Base-by-base conservation (phyloP, 345 rosid species). In the Turritis glabra region DNA sequence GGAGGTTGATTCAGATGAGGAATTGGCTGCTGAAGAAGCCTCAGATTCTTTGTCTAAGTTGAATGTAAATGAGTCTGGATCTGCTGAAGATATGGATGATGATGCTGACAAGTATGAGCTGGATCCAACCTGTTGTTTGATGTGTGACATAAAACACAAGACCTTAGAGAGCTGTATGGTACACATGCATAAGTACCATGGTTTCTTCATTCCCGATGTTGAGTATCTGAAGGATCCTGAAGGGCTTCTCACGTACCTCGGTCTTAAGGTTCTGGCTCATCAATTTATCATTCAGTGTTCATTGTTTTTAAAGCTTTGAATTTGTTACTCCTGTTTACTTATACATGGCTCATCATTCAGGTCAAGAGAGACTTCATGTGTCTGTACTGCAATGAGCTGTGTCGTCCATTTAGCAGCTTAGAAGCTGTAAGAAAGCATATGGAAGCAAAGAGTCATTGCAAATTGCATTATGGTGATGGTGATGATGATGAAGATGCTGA, bases 351-450 rank as follows among this genome's bases (percentile, higher is more conserved):
- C 32, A 37, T 48, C 51, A 17, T 21, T 30, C 83, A 95, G 99
- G 96, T 92, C 65, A 89, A 72, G 83, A 89, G 87, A 78, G 98
- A 95, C 80, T 88, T 82, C 80, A 68, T 88, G 84, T 95, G 99
- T 78, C 80, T 95, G 59, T 92, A 95, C 79, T 95, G 99, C 86
- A 87, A 87, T 62, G 94, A 90, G 53, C 81, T 82, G 15, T 79
- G 98, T 57, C 88, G 79, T 71, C 87, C 98, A 61, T 95, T 95
- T 65, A 75, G 60, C 80, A 87, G 92, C 82, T 80, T 90, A 79
- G 99, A 92, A 84, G 99, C 98, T 58, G 99, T 95, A 58, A 84
- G 99, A 78, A 92, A 92, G 84, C 99, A 95, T 74, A 92, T 92
- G 97, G 88, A 72, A 29, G 98, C 99, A 21, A 95, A 92, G 82